Evolutionary conservation across 192 early-diverging fungal species (phyloP).

Genomic region (Kickxella alabastrina): DNA sequence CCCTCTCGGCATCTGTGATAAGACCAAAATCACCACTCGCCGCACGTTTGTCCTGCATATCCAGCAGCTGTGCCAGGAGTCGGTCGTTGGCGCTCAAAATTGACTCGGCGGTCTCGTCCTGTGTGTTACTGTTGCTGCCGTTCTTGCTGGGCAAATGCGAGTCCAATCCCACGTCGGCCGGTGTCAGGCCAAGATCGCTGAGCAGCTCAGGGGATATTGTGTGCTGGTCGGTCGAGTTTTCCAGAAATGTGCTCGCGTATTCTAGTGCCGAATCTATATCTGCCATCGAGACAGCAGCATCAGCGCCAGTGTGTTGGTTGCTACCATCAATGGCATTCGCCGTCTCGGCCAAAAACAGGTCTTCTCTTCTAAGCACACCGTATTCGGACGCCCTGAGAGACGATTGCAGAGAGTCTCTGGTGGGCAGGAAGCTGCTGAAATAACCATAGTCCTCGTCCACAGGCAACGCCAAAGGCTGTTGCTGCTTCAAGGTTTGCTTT

Average conservation of each 20-base stretch:
- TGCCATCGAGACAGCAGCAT: not conserved
- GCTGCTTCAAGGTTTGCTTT: not conserved
- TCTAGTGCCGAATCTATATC: slow-evolving; percentile 19
- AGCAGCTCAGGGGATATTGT: slow-evolving; percentile 7
- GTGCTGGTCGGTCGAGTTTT: not conserved
- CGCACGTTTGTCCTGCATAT: slow-evolving; percentile 36
- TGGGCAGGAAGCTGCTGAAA: slow-evolving; percentile 43
- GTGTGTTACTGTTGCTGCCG: not conserved
- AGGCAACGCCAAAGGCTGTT: slow-evolving; percentile 3
- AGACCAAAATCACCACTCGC: slow-evolving; percentile 12
- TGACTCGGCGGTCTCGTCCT: slow-evolving; percentile 31
- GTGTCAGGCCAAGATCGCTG: slow-evolving; percentile 12
- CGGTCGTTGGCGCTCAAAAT: slow-evolving; percentile 21
- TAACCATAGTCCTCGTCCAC: slow-evolving; percentile 17
- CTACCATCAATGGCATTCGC: not conserved
- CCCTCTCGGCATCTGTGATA: slow-evolving; percentile 26
- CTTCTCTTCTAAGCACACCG: not conserved
- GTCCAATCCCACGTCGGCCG: slow-evolving; percentile 15
- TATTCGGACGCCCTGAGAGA: slow-evolving; percentile 9
- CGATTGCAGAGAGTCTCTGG: slow-evolving; percentile 26
- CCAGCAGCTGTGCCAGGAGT: slow-evolving; percentile 24
- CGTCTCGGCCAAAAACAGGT: not conserved
- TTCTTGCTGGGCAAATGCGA: not conserved
- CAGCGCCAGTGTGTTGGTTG: not conserved
- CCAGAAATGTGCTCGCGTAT: slow-evolving; percentile 11